Evolutionary conservation across 306 rosid species (phyloP).

Genomic region (Abrus precatorius): DNA sequence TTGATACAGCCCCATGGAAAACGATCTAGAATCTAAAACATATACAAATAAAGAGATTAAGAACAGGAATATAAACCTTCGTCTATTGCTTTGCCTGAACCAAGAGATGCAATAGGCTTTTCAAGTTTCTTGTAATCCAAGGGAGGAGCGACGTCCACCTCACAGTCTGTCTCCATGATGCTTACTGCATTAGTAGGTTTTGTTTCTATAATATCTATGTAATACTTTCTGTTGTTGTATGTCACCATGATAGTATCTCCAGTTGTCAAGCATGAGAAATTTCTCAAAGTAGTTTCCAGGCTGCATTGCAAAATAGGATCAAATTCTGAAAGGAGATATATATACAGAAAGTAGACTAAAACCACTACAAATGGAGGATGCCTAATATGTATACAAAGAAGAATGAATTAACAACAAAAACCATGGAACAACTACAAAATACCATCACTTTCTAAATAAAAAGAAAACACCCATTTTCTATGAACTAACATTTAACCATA

Average conservation of each 20-base stretch:
- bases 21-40: neutral
- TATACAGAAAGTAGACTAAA: neutral
- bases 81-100: constrained; percentile 59
- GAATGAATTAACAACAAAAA: neutral
- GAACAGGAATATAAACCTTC: constrained; percentile 56
- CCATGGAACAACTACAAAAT: too few species aligned
- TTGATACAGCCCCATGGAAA: neutral
- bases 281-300: constrained; percentile 89
- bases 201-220: constrained; percentile 85
- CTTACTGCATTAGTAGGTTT: constrained; percentile 89
- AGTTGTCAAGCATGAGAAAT: constrained; percentile 87
- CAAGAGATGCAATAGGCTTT: constrained; percentile 48
- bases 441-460: neutral
- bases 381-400: neutral
- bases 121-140: constrained; percentile 91
- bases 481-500: neutral
- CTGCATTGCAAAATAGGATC: constrained; percentile 57
- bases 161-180: constrained; percentile 97
- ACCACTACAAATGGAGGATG: neutral
- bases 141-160: constrained; percentile 98
- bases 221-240: constrained; percentile 90
- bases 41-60: neutral
- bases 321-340: constrained; percentile 19
- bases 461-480: neutral
- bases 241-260: constrained; percentile 99